Evolutionary conservation across 306 rosid species (phyloP), one percentile per base, ranked within the genome.

Genomic region (Quercus bicolor): DNA sequence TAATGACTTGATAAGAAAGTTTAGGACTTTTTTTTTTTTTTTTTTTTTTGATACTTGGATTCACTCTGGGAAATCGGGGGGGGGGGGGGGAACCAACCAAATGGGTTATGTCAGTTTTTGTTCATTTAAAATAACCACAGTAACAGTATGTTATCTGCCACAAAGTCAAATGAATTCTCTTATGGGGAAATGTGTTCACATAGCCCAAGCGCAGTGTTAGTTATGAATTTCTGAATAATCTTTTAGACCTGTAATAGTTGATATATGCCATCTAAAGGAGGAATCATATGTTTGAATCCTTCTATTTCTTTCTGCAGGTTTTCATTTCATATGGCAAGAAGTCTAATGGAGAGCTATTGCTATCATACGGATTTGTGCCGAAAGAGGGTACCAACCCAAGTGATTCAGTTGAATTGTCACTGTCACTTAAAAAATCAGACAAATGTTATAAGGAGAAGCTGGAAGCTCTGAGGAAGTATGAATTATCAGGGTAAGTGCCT

Each of bases 281-380:
- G 60, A 51, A 26, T 74, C 31, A 28, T 43, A 71, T 70, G 77
- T 68, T 82, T 83, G 56, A 84, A 72, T 75, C 4, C 80, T 81
- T 71, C 78, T 83, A n/a, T n/a, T n/a, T n/a, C 84, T 79, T 74
- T 68, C 65, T 74, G 51, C 88, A 95, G 98, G 98, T 95, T 76
- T 95, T 92, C 82, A 95, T 95, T 84, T 95, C 98, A 0, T 95
- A 92, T 76, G 97, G 97, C 21, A 95, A 88, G 77, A 95, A 95
- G 84, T 95, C 98, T 62, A 95, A 92, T 6, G 97, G 97, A 80
- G 98, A 95, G 90, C 89, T 91, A 52, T 85, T 95, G 87, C 80
- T 95, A 26, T 95, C 98, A 8, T 95, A 95, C 73, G 97, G 98
- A 12, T 94, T 92, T 93, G 98, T 92, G 74, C 97, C 97, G 40